Conservation (phyloP, 2,329 filamentous ascomycete species). For the Coniosporium tulheliwenetii region DNA sequence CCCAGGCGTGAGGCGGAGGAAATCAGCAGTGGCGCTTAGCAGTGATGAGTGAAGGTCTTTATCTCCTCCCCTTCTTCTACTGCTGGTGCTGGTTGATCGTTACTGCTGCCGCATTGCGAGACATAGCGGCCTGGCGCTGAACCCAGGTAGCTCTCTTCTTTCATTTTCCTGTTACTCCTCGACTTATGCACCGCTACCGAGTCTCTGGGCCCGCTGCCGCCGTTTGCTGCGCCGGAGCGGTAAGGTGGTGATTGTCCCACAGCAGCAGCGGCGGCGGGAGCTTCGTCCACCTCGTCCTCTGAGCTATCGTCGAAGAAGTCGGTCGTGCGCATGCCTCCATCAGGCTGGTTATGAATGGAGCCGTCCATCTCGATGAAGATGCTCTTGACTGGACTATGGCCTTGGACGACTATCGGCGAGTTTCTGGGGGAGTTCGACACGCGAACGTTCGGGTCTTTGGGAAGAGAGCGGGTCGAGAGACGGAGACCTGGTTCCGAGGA, state of each 20-base stretch:
- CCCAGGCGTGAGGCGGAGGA: no score
- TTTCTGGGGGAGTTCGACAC: constrained; percentile 13
- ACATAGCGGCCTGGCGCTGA: constrained; percentile 1
- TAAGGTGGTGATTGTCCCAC: no score
- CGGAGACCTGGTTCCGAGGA: no score
- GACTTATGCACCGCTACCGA: no score
- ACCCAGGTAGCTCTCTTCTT: not conserved
- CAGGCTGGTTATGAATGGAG: constrained; percentile 13
- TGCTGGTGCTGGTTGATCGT: no score
- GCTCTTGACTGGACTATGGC: constrained; percentile 16
- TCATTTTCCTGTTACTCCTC: not conserved
- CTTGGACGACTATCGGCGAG: constrained; percentile 14
- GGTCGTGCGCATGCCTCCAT: constrained; percentile 12
- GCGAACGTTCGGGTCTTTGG: constrained; percentile 4
- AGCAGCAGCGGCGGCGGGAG: not conserved
- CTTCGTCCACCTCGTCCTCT: constrained; percentile 4
- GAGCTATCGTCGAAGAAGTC: constrained; percentile 19
- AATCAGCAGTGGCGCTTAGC: no score
- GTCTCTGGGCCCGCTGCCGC: no score
- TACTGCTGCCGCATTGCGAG: not conserved
- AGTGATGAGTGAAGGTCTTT: no score
- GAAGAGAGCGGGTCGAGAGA: no score
- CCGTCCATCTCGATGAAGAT: constrained; percentile 17
- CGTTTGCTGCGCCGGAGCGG: no score
- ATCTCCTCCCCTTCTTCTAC: no score